A percentile compares a stretch with the other conserved stretches of the same genome.
phyloP scores from a whole-genome alignment of 2,329 filamentous ascomycete species.

The Diplocarpon mali region DNA sequence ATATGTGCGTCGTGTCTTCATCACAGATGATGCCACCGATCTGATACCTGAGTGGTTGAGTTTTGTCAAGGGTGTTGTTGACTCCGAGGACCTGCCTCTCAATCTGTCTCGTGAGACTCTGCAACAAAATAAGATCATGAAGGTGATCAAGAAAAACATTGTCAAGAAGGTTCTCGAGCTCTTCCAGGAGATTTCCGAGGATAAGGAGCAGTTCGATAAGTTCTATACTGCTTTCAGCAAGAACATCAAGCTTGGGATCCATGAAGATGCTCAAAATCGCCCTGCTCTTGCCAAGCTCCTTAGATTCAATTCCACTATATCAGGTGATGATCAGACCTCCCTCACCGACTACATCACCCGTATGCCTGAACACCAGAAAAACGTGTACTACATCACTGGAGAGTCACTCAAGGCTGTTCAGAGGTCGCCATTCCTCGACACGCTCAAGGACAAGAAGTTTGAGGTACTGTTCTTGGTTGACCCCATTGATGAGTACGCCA shows the following conservation, averaged over 20 bases:
- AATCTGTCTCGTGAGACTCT: constrained; percentile 99
- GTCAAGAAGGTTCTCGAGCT: constrained; percentile 99
- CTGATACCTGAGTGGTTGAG: constrained; percentile 98
- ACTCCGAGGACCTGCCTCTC: constrained; percentile 98
- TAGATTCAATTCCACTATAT: constrained; percentile 98
- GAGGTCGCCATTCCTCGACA: constrained; percentile 98
- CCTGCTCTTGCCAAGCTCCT: constrained; percentile 88
- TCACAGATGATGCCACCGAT: constrained; percentile 98
- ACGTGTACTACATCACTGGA: constrained; percentile 99
- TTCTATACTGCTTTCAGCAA: constrained; percentile 99
- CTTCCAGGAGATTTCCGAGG: constrained; percentile 97
- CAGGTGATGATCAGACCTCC: constrained; percentile 88
- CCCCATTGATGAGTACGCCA: constrained; percentile 54
- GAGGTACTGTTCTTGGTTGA: constrained; percentile 99
- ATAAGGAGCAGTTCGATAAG: constrained; percentile 99
- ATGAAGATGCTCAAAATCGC: constrained; percentile 99
- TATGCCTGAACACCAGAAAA: constrained; percentile 99
- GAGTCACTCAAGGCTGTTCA: constrained; percentile 97
- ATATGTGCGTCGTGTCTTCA: constrained; percentile 99
- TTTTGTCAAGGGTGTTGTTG: constrained; percentile 99
- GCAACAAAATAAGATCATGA: constrained; percentile 99
- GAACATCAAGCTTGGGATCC: constrained; percentile 99
- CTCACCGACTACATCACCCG: constrained; percentile 96
- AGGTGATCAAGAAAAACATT: constrained; percentile 99
- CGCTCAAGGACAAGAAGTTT: constrained; percentile 98